phyloP scores from a whole-genome alignment of 2,329 filamentous ascomycete genomes.

The Colletotrichum sp. region DNA sequence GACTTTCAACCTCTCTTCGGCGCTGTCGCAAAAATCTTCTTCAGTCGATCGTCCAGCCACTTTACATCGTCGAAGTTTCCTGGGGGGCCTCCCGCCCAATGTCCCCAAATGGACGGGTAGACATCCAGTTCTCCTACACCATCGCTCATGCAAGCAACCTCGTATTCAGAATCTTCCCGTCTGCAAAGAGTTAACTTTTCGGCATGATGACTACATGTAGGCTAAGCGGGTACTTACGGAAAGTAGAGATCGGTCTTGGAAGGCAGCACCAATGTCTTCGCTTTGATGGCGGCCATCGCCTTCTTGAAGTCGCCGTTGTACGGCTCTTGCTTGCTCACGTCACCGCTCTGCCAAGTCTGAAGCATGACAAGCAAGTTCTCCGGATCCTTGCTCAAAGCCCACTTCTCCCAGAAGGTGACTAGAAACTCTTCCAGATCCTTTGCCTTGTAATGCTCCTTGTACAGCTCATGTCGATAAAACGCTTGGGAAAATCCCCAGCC shows the following conservation, averaged over 20 bases:
- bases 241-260: slow-evolving; percentile 81
- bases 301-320: slow-evolving; percentile 71
- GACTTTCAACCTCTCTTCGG: not conserved
- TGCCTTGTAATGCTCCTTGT: slow-evolving; percentile 45
- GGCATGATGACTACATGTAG: not conserved
- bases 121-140: slow-evolving; percentile 37
- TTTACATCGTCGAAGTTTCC: slow-evolving; percentile 73
- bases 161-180: slow-evolving; percentile 78
- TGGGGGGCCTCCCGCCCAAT: slow-evolving; percentile 69
- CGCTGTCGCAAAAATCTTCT: slow-evolving; percentile 41
- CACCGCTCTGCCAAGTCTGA: slow-evolving; percentile 78
- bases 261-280: slow-evolving; percentile 74
- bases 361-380: slow-evolving; percentile 79
- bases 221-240: slow-evolving; percentile 39
- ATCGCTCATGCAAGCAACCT: slow-evolving; percentile 58
- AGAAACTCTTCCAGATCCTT: slow-evolving; percentile 73
- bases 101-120: slow-evolving; percentile 48
- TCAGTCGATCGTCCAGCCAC: slow-evolving; percentile 72
- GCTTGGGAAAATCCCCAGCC: slow-evolving; percentile 83
- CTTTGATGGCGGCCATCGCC: slow-evolving; percentile 73
- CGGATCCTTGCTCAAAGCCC: slow-evolving; percentile 76
- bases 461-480: slow-evolving; percentile 77
- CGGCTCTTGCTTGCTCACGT: slow-evolving; percentile 71
- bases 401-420: slow-evolving; percentile 76
- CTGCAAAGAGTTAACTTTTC: not conserved